Evolutionary conservation across 805 yeast genomes (phyloP).

Genomic region (Starmerella bombicola): DNA sequence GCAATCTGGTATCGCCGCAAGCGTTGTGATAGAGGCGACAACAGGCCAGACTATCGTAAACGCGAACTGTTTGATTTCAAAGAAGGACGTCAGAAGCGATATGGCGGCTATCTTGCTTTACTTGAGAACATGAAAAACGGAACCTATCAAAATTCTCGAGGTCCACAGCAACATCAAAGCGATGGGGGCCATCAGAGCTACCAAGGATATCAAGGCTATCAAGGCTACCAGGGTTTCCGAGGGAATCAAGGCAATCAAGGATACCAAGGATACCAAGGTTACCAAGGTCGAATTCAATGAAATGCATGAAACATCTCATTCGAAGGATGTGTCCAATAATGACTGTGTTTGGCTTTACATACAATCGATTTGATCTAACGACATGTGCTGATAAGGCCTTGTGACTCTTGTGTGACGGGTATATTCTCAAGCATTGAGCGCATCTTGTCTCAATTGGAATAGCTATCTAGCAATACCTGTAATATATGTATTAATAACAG

Average conservation of each 20-base stretch:
- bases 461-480: too few species aligned
- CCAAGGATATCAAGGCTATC: constrained; percentile 3
- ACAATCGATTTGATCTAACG: too few species aligned
- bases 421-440: too few species aligned
- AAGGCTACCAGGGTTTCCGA: constrained; percentile 15
- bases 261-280: constrained; percentile 17
- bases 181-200: constrained; percentile 11
- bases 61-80: constrained; percentile 19
- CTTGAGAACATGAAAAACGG: constrained; percentile 8
- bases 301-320: too few species aligned
- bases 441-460: too few species aligned
- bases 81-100: constrained; percentile 15
- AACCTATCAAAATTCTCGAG: constrained; percentile 13
- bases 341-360: too few species aligned
- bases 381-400: too few species aligned
- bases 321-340: too few species aligned
- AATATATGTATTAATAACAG: too few species aligned
- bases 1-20: constrained; percentile 32
- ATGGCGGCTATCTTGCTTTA: constrained; percentile 21
- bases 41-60: constrained; percentile 23
- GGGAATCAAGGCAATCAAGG: constrained; percentile 22
- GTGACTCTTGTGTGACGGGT: too few species aligned
- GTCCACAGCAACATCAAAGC: constrained; percentile 12
- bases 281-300: constrained; percentile 18
- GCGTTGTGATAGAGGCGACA: constrained; percentile 26